Conservation (phyloP, 2,329 filamentous ascomycete species). For the Thelonectria blattea region DNA sequence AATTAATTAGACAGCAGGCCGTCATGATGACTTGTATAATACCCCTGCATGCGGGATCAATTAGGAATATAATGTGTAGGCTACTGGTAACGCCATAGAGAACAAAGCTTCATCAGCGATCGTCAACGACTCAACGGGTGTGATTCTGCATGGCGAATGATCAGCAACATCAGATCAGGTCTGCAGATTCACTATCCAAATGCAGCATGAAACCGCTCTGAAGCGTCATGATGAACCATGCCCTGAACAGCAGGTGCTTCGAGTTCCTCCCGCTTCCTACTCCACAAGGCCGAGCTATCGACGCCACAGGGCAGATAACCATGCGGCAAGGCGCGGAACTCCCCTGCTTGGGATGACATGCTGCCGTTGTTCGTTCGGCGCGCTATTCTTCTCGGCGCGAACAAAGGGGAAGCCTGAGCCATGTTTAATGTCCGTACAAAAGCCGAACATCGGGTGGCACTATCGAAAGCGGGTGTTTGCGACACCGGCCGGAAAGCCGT, state of each 20-base stretch:
- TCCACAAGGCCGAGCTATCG: not conserved
- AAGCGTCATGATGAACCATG: not conserved
- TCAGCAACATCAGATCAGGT: too few relatives aligned
- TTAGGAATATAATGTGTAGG: not conserved
- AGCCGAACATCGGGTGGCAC: not conserved
- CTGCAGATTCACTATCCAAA: too few relatives aligned
- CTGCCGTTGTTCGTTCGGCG: not conserved
- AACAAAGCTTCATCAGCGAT: not conserved
- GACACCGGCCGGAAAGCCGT: not conserved
- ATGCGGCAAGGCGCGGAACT: not conserved
- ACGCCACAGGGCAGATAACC: not conserved
- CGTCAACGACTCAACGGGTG: not conserved
- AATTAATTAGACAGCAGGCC: not conserved
- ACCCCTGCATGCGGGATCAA: not conserved
- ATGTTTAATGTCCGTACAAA: not conserved
- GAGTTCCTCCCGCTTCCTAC: not conserved
- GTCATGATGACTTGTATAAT: constrained; percentile 4
- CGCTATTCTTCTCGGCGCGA: not conserved
- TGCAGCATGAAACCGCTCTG: too few relatives aligned
- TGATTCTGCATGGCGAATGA: not conserved
- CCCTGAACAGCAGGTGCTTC: not conserved
- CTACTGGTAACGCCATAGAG: not conserved
- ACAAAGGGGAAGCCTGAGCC: not conserved
- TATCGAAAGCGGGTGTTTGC: not conserved
- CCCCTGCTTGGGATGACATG: not conserved